Evolutionary conservation across 2,329 filamentous ascomycete species (phyloP).

Genomic region (Verticillium dahliae): DNA sequence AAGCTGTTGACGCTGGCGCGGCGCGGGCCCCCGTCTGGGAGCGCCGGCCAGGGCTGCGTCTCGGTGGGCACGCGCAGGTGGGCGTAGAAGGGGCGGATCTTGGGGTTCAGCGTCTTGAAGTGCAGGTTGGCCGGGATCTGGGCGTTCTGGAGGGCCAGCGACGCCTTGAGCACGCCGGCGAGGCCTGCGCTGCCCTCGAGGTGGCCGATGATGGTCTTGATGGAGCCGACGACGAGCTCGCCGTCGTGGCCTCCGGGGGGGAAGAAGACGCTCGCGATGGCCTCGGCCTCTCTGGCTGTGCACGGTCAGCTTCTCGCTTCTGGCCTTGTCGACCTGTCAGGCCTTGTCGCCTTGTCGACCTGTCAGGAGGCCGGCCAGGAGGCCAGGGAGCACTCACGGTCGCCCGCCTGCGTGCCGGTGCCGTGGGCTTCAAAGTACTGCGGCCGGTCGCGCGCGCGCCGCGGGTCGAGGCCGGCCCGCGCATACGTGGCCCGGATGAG

Average conservation of each 20-base stretch:
- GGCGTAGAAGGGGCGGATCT: no score
- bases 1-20: conserved; percentile 25
- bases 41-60: no score
- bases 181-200: conserved; percentile 25
- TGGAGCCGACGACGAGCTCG: conserved; percentile 21
- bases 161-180: conserved; percentile 22
- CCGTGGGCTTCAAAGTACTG: conserved; percentile 36
- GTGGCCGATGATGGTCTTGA: conserved; percentile 33
- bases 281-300: no score
- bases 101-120: no score
- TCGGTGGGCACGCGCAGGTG: no score
- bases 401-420: conserved; percentile 36
- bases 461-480: conserved; percentile 12
- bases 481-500: conserved; percentile 30
- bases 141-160: conserved; percentile 15
- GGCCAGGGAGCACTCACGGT: no score
- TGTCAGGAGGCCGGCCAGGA: no score
- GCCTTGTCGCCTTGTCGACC: no score
- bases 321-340: no score
- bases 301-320: no score
- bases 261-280: no score
- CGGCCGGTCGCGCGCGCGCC: not conserved
- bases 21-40: conserved; percentile 18
- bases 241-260: no score
- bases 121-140: conserved; percentile 11